These are phyloP conservation scores for Aureobasidium sp. DNA, from an alignment of 2,329 filamentous ascomycete species.

Conservation along the genomic window DNA sequence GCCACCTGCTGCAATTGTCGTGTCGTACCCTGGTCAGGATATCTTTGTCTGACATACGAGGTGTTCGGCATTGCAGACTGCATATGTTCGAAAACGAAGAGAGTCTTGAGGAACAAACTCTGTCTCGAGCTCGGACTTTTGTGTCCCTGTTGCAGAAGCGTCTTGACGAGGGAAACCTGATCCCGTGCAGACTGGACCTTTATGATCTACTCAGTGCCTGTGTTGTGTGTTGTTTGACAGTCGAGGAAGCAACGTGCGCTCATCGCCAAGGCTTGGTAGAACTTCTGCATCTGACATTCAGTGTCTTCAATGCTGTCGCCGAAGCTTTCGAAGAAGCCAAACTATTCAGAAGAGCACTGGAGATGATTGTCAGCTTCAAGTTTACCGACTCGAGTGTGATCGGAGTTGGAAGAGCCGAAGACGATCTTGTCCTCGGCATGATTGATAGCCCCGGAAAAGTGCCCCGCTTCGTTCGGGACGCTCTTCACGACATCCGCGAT, in stretches of 20 bases:
- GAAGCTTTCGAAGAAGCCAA: neutral
- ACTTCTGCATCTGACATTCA: neutral
- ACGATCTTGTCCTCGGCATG: neutral
- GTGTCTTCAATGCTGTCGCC: neutral
- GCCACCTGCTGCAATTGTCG: neutral
- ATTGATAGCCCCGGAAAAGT: constrained; percentile 1
- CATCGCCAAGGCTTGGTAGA: neutral
- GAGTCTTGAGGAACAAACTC: neutral
- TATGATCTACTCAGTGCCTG: neutral
- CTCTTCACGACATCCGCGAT: neutral
- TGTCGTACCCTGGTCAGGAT: neutral
- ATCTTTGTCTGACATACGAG: neutral
- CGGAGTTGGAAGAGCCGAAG: neutral
- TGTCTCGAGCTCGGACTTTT: neutral
- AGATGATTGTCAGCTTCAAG: neutral
- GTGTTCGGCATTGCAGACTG: neutral
- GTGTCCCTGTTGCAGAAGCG: neutral
- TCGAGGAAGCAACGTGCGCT: neutral
- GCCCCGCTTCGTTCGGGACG: constrained; percentile 1
- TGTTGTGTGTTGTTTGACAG: neutral
- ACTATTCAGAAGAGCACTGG: neutral
- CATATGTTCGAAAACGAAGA: constrained; percentile 9
- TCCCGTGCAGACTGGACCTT: neutral
- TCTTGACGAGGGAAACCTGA: neutral
- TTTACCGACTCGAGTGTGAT: neutral